Percentiles rank a stretch among this genome's conserved stretches.
Evolutionary conservation across 441 rosid genomes (phyloP).

Genomic region (Gossypium trilobum): DNA sequence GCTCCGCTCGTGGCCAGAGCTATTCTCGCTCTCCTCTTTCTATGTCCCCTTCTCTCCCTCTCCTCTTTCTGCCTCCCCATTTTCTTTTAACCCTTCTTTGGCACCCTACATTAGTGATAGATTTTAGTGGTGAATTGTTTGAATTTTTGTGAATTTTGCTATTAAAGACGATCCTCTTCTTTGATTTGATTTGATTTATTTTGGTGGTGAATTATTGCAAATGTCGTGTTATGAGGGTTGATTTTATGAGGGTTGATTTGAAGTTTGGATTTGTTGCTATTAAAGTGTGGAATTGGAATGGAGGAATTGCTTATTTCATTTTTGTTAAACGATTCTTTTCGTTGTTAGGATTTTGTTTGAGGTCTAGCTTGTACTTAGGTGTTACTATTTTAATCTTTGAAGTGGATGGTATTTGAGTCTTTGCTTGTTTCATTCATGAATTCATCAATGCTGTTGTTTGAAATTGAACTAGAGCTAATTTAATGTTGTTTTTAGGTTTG

Average conservation of each 20-base stretch:
- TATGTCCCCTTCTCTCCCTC: constrained; percentile 10
- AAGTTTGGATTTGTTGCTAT: background rate
- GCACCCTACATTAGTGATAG: constrained; percentile 65
- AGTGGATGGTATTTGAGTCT: background rate
- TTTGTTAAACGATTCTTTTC: background rate
- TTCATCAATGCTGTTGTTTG: background rate
- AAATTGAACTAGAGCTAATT: background rate
- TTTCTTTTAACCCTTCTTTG: constrained; percentile 52
- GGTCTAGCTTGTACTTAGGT: background rate
- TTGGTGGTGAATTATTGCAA: background rate
- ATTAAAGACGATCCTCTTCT: no score
- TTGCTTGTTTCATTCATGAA: background rate
- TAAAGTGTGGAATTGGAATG: background rate
- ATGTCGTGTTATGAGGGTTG: constrained; percentile 4
- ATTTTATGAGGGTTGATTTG: constrained; percentile 17
- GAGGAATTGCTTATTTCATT: background rate
- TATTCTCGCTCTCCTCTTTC: no score
- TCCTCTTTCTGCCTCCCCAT: constrained; percentile 42
- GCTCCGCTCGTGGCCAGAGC: no score
- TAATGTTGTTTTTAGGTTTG: background rate
- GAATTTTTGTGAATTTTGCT: no score
- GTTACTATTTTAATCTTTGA: background rate
- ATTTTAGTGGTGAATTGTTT: constrained; percentile 25
- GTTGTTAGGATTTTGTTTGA: background rate
- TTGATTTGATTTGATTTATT: constrained; percentile 25